Percentiles rank a stretch among this genome's conserved stretches.
Evolutionary conservation across 495 filamentous ascomycete species (phyloP).

Genomic region (Podospora pseudopauciseta): DNA sequence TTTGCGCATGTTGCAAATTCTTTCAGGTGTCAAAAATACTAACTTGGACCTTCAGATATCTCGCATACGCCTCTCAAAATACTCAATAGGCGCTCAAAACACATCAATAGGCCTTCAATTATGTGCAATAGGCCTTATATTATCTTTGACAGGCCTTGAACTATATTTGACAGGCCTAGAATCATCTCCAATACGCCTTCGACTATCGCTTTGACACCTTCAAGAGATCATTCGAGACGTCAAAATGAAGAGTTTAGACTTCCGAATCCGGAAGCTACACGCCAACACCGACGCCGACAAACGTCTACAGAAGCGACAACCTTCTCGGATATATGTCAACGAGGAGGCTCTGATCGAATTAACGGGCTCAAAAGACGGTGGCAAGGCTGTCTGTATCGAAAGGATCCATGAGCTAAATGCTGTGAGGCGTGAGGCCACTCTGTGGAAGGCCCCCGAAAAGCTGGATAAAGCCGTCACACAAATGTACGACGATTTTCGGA

Average conservation of each 20-base stretch:
- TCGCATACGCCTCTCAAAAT: not conserved
- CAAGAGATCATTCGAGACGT: not conserved
- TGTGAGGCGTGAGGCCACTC: conserved; percentile 53
- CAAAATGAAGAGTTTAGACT: conserved; percentile 40
- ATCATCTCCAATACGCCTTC: not conserved
- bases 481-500: conserved; percentile 62
- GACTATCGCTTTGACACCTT: not conserved
- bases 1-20: not conserved
- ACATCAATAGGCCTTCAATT: too few relatives aligned
- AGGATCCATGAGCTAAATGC: conserved; percentile 29
- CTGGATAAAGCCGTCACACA: conserved; percentile 61
- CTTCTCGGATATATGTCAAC: conserved; percentile 60
- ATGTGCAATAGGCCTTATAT: too few relatives aligned
- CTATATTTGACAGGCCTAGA: not conserved
- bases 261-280: conserved; percentile 46
- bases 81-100: not conserved
- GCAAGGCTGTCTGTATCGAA: conserved; percentile 55
- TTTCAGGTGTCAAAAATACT: not conserved
- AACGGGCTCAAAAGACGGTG: conserved; percentile 51
- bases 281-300: conserved; percentile 38
- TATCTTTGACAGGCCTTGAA: too few relatives aligned
- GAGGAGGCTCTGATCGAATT: conserved; percentile 58
- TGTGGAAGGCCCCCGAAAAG: conserved; percentile 62
- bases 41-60: not conserved
- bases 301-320: conserved; percentile 43